Conservation (phyloP, 2,329 filamentous ascomycete species). For the Tympanopsis confertula region DNA sequence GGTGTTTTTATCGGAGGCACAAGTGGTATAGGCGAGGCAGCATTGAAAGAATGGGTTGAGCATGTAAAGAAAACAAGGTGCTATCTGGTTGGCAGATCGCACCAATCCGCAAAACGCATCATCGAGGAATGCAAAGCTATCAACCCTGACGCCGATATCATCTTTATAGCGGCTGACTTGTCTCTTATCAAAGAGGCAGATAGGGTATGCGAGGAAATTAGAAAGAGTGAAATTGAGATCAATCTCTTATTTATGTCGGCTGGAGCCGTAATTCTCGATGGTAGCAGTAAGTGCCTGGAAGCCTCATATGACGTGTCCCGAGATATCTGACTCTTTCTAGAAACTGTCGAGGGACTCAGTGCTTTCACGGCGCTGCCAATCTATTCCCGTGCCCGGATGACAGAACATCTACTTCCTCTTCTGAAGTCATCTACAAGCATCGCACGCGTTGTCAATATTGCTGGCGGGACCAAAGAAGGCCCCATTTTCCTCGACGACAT, state of each 20-base stretch:
- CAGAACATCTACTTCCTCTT: constrained; percentile 42
- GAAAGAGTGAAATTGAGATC: constrained; percentile 25
- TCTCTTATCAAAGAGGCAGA: constrained; percentile 38
- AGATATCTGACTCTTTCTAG: constrained; percentile 16
- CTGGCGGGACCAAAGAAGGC: constrained; percentile 39
- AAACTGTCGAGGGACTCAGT: constrained; percentile 45
- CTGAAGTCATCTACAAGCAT: constrained; percentile 31
- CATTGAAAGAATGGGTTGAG: constrained; percentile 31
- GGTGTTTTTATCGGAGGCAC: constrained; percentile 42
- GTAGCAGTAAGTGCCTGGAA: constrained; percentile 4
- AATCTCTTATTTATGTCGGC: constrained; percentile 34
- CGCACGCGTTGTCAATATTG: constrained; percentile 41
- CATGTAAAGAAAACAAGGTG: constrained; percentile 26
- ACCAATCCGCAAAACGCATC: constrained; percentile 21
- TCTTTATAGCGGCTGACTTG: constrained; percentile 36
- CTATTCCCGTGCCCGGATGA: constrained; percentile 46
- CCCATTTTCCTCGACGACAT: constrained; percentile 31
- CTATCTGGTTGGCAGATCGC: constrained; percentile 37
- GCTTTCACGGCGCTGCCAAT: constrained; percentile 35
- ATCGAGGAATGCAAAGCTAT: constrained; percentile 24
- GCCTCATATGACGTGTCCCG: not conserved
- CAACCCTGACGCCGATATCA: constrained; percentile 29
- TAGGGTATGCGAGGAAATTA: constrained; percentile 30
- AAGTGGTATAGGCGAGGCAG: constrained; percentile 37
- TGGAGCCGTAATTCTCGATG: constrained; percentile 18